Conservation (phyloP, 2,329 filamentous ascomycete species). For the Hortaea werneckii region DNA sequence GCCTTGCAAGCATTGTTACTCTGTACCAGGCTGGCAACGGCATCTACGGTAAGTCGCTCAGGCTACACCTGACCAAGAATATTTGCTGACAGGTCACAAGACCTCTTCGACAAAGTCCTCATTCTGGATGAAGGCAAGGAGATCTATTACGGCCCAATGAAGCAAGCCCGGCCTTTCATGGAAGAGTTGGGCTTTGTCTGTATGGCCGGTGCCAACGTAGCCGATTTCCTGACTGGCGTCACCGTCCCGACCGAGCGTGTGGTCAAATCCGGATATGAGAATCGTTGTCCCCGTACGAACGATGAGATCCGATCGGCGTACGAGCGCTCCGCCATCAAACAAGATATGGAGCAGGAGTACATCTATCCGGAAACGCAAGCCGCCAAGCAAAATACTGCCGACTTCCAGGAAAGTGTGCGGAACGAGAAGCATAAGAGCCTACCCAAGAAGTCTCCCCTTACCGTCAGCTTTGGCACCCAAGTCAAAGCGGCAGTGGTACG, state of each 20-base stretch:
- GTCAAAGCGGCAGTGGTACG: slow-evolving; percentile 75
- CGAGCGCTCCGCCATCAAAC: slow-evolving; percentile 41
- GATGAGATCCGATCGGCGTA: slow-evolving; percentile 41
- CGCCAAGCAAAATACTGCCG: slow-evolving; percentile 55
- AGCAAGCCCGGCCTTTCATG: slow-evolving; percentile 54
- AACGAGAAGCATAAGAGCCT: slow-evolving; percentile 47
- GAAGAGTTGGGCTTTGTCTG: slow-evolving; percentile 55
- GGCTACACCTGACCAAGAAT: slow-evolving; percentile 25
- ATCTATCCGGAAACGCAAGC: slow-evolving; percentile 65
- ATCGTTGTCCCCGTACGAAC: slow-evolving; percentile 35
- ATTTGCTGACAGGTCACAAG: neutral
- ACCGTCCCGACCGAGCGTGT: slow-evolving; percentile 45
- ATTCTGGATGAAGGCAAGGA: slow-evolving; percentile 57
- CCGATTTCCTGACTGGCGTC: slow-evolving; percentile 56
- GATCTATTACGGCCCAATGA: slow-evolving; percentile 53
- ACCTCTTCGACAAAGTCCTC: slow-evolving; percentile 77
- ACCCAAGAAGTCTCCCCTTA: slow-evolving; percentile 22
- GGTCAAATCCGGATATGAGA: slow-evolving; percentile 34
- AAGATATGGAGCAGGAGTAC: slow-evolving; percentile 44
- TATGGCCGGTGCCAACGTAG: slow-evolving; percentile 51
- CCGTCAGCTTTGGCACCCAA: slow-evolving; percentile 48
- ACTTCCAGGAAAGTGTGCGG: slow-evolving; percentile 45
- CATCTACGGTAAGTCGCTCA: slow-evolving; percentile 49
- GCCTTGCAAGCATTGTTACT: slow-evolving; percentile 51
- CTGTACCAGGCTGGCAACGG: slow-evolving; percentile 62